These are phyloP conservation scores for Suillus occidentalis DNA, from an alignment of 768 basidiomycete species.

Conservation along the genomic window DNA sequence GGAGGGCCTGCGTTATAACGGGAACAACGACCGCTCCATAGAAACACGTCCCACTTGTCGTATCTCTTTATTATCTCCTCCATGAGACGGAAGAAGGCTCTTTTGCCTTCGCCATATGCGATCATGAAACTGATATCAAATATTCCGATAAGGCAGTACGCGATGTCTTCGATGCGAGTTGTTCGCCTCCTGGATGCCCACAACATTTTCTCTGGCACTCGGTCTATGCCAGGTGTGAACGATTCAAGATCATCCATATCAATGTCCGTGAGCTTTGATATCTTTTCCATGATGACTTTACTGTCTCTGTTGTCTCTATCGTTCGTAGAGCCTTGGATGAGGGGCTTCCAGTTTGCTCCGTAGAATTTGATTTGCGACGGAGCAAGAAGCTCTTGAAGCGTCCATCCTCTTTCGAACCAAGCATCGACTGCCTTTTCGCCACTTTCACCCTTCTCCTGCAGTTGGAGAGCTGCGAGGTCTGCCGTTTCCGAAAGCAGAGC, in stretches of 20 bases:
- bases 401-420: constrained; percentile 22
- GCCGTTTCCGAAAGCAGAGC: constrained; percentile 11
- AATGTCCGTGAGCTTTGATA: constrained; percentile 6
- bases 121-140: constrained; percentile 17
- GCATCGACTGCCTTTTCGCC: not conserved
- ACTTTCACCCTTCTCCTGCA: not conserved
- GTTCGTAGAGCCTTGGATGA: constrained; percentile 4
- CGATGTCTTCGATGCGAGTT: constrained; percentile 18
- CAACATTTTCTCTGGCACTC: constrained; percentile 10
- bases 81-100: constrained; percentile 18
- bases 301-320: not conserved
- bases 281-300: not conserved
- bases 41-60: constrained; percentile 11
- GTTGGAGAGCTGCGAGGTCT: not conserved
- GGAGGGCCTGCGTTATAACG: constrained; percentile 9
- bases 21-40: constrained; percentile 11
- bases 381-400: constrained; percentile 18
- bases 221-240: constrained; percentile 9
- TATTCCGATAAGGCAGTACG: constrained; percentile 20
- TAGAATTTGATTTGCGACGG: constrained; percentile 19
- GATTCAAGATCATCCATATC: constrained; percentile 2
- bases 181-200: constrained; percentile 22
- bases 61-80: constrained; percentile 12
- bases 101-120: constrained; percentile 18
- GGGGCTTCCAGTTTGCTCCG: constrained; percentile 14